Base-by-base conservation (phyloP, 1,139 yeast genomes). In the Geotrichum macrosporum region DNA sequence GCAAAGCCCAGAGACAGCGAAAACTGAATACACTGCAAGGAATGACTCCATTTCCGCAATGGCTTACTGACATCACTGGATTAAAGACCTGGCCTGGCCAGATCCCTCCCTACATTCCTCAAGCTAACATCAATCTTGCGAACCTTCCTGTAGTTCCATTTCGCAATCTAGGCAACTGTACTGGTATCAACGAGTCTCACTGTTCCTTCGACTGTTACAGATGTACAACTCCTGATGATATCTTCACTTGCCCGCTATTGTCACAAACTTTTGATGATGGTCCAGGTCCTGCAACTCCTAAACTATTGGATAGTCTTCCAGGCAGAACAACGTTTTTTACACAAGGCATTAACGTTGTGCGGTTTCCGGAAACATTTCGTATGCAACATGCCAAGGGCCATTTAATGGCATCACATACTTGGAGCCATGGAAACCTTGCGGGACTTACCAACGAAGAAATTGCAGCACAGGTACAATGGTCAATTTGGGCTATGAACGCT, bases 401-500 rank as follows among this genome's bases (percentile, higher is more conserved):
- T 63, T 67, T 88, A 32, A 69, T 88, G 62, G 97, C 86, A 1
- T 76, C 89, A 0, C 97, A 89, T 64, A 87, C 96, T 1, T 89
- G 96, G 96, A 80, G 89, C 4, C 97, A 89, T 67, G 80, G 81
- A 50, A 85, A 82, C 57, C 72, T 89, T 51, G 96, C 97, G 1
- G 67, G 80, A 1, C 70, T 89, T 50, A 65, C 78, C 15, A 88
- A 88, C 62, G 94, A 86, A 64, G 77, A 85, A 53, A 78, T 89
- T 20, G 80, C 84, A 51, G 95, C 96, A 0, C 96, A 89, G 62
- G 69, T 89, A 39, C 82, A 89, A 66, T 89, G 97, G 97, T 83
- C 94, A 1, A 80, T 88, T 32, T 89, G 97, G 97, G 96, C 96
- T 4, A 86, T 88, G 94, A 88, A 89, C 67, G 96, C 96, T 2